Conservation (phyloP, 2,329 filamentous ascomycete species). For the Cercospora beticola region DNA sequence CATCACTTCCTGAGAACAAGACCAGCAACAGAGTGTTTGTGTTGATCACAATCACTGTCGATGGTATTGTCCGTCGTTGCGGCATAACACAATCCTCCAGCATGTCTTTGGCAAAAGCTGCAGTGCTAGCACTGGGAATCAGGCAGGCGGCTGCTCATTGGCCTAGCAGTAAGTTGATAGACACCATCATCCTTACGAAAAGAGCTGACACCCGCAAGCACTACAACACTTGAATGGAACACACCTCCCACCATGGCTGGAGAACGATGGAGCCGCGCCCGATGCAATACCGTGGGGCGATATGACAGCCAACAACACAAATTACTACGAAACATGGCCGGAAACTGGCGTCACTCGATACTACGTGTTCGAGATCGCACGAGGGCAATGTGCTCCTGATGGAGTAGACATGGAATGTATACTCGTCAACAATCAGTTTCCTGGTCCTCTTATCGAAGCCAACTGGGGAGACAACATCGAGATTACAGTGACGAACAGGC, state of each 20-base stretch:
- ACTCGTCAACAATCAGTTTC: conserved; percentile 37
- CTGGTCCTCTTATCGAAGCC: conserved; percentile 39
- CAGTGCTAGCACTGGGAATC: neutral
- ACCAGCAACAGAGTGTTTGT: neutral
- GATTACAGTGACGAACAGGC: conserved; percentile 39
- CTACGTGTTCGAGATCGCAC: conserved; percentile 34
- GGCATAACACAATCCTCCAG: neutral
- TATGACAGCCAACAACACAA: conserved; percentile 31
- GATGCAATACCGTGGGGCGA: conserved; percentile 34
- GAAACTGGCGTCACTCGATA: conserved; percentile 35
- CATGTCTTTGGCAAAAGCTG: neutral
- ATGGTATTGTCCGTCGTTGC: neutral
- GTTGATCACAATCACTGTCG: neutral
- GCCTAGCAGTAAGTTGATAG: neutral
- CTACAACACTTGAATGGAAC: conserved; percentile 2
- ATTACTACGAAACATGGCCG: conserved; percentile 35
- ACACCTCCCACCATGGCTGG: conserved; percentile 4
- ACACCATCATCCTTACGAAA: neutral
- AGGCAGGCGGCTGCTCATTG: neutral
- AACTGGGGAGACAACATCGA: conserved; percentile 39
- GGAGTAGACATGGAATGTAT: conserved; percentile 33
- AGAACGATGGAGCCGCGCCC: conserved; percentile 2
- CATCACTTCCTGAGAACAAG: neutral
- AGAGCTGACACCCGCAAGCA: neutral
- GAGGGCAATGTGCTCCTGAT: conserved; percentile 33